Conservation (phyloP, 441 rosid genomes). For the Bruguiera hainesii region DNA sequence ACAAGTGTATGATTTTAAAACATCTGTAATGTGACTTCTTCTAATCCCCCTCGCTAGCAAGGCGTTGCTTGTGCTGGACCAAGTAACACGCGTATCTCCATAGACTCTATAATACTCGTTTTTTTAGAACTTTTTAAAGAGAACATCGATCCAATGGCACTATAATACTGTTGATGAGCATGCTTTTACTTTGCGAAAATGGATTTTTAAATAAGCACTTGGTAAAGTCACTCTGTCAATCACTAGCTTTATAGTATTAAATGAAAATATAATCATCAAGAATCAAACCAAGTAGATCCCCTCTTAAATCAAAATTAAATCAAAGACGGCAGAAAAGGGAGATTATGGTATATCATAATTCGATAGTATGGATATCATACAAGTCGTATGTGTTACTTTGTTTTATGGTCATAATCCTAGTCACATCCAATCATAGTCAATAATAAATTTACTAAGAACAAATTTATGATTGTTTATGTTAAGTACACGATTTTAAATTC, state of each 20-base stretch:
- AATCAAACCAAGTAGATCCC: slow-evolving; percentile 18
- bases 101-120: neutral
- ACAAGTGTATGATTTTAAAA: no score
- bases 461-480: no score
- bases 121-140: neutral
- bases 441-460: no score
- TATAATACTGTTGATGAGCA: no score
- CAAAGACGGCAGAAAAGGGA: neutral
- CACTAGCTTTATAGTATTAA: neutral
- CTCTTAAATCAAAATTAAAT: neutral
- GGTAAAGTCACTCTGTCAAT: neutral
- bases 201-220: neutral
- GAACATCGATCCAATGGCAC: no score
- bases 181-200: neutral
- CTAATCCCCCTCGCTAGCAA: neutral
- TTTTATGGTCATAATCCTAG: no score
- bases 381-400: no score
- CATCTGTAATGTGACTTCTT: no score
- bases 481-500: no score
- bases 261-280: slow-evolving; percentile 1
- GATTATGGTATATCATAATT: no score
- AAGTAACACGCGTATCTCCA: neutral
- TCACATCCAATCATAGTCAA: no score
- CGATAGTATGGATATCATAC: no score
- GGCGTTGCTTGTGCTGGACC: neutral